Percentiles rank a stretch among this genome's conserved stretches.
Evolutionary conservation across 768 basidiomycete species (phyloP).

Genomic region (Inosperma sp.): DNA sequence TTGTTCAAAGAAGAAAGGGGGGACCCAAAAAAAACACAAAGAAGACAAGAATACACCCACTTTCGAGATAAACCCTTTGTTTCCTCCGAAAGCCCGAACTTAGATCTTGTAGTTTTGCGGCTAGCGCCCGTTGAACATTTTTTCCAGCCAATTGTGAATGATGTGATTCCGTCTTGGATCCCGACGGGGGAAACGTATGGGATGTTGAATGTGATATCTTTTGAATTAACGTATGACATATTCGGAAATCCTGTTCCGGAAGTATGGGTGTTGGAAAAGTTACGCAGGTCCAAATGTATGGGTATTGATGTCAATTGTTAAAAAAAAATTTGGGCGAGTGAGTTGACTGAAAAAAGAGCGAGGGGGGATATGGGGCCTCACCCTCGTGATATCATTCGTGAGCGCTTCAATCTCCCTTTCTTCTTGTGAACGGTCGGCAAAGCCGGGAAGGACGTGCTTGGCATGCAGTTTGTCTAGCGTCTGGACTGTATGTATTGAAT

Average conservation of each 20-base stretch:
- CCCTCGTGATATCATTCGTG: conserved; percentile 85
- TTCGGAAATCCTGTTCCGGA: conserved; percentile 67
- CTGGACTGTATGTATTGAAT: conserved; percentile 50
- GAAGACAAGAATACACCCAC: conserved; percentile 49
- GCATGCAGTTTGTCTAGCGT: conserved; percentile 93
- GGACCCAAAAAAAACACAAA: conserved; percentile 17
- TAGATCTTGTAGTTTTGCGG: conserved; percentile 92
- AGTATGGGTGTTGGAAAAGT: conserved; percentile 17
- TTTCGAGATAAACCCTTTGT: conserved; percentile 97
- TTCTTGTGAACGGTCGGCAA: conserved; percentile 90
- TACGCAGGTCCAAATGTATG: conserved; percentile 5
- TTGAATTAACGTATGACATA: conserved; percentile 63
- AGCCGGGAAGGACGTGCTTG: conserved; percentile 93
- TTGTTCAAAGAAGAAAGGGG: conserved; percentile 8
- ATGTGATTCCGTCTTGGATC: conserved; percentile 35
- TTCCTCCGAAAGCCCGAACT: conserved; percentile 94
- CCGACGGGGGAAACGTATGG: conserved; percentile 66
- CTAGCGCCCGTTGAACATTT: conserved; percentile 93
- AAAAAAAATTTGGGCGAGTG: neutral
- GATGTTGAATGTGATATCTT: conserved; percentile 58
- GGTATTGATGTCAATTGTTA: neutral
- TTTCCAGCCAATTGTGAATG: conserved; percentile 66
- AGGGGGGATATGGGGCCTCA: conserved; percentile 32
- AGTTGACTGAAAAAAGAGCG: conserved; percentile 8
- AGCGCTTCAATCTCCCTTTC: conserved; percentile 88